A percentile compares a stretch with the other conserved stretches of the same genome.
Evolutionary conservation across 805 yeast species (phyloP).

Genomic region (Nakazawaea holstii): DNA sequence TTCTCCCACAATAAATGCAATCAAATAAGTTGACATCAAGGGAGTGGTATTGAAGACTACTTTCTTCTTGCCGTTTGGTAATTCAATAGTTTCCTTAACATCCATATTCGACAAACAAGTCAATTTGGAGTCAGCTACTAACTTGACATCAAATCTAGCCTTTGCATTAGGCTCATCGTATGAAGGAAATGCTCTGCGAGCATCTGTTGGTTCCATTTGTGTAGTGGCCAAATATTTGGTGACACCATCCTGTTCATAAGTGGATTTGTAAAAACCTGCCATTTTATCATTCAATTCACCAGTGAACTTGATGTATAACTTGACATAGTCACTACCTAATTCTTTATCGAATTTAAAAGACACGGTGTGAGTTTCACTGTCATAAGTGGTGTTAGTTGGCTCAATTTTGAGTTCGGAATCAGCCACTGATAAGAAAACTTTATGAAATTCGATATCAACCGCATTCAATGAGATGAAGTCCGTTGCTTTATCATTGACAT

Average conservation of each 20-base stretch:
- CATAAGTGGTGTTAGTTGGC: conserved; percentile 21
- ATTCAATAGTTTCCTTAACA: conserved; percentile 32
- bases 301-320: conserved; percentile 29
- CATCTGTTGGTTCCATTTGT: conserved; percentile 74
- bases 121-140: conserved; percentile 44
- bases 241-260: conserved; percentile 52
- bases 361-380: conserved; percentile 52
- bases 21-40: conserved; percentile 66
- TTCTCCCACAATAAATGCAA: conserved; percentile 71
- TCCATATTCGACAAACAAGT: conserved; percentile 70
- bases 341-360: conserved; percentile 46
- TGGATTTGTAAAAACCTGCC: conserved; percentile 71
- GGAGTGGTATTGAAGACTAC: conserved; percentile 62
- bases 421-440: conserved; percentile 22
- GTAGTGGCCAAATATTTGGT: conserved; percentile 58
- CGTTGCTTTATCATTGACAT: conserved; percentile 35
- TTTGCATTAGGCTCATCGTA: conserved; percentile 70
- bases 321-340: conserved; percentile 27
- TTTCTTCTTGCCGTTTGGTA: conserved; percentile 34
- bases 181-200: conserved; percentile 74
- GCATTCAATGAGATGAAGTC: conserved; percentile 36
- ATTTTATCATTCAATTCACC: conserved; percentile 61
- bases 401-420: conserved; percentile 16
- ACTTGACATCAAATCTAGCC: conserved; percentile 56
- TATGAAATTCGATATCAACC: conserved; percentile 34